phyloP scores from a whole-genome alignment of 2,329 filamentous ascomycete species.

The Raffaelea ambrosiae region DNA sequence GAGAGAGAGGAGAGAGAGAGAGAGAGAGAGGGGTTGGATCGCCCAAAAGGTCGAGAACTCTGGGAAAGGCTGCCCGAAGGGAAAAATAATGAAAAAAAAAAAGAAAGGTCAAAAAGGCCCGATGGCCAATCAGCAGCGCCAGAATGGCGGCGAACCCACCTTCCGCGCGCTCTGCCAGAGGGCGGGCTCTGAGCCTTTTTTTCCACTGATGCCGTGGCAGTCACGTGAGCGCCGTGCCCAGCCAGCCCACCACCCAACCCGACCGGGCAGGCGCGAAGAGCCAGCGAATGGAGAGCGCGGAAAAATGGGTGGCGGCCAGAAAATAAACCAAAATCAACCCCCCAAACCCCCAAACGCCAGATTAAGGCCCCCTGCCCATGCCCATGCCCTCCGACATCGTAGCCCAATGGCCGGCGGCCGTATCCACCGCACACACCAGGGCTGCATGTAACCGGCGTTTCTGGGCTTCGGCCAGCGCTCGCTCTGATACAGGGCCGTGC shows the following conservation, averaged over 20 bases:
- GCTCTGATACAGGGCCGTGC: too few species aligned
- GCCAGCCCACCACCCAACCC: conserved; percentile 1
- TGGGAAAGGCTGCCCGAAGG: conserved; percentile 8
- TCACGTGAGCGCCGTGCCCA: conserved; percentile 4
- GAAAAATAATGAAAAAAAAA: conserved; percentile 1
- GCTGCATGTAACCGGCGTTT: too few species aligned
- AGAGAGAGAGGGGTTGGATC: conserved; percentile 6
- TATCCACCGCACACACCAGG: too few species aligned
- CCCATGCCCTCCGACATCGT: too few species aligned
- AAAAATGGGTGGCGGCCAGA: too few species aligned
- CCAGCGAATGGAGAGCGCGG: background rate
- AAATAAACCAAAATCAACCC: too few species aligned
- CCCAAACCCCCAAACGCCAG: too few species aligned
- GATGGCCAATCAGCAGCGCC: background rate
- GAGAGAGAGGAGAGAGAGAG: background rate
- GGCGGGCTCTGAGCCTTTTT: conserved; percentile 12
- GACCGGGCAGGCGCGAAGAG: background rate
- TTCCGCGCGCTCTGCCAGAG: background rate
- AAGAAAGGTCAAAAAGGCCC: background rate
- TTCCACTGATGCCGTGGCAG: background rate
- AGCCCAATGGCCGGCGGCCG: too few species aligned
- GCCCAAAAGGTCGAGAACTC: conserved; percentile 4
- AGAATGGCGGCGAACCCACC: background rate
- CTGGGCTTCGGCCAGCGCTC: too few species aligned
- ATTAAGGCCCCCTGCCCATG: too few species aligned